Percentiles rank a stretch among this genome's conserved stretches.
These are phyloP conservation scores for sunflower (Helianthus annuus) DNA, from an alignment of 129 eudicot genomes.

Conservation along the genomic window DNA sequence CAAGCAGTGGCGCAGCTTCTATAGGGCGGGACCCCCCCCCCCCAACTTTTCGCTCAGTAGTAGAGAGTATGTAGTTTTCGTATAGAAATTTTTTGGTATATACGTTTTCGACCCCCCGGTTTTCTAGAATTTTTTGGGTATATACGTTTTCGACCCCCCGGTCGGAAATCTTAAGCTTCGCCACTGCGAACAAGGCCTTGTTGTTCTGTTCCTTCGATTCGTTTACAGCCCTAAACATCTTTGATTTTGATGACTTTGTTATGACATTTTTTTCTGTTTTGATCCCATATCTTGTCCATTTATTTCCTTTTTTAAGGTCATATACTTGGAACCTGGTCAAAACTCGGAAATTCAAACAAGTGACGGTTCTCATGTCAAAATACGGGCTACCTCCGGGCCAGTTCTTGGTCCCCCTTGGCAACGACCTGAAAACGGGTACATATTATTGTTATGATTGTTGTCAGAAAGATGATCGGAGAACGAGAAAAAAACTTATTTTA, in stretches of 20 bases:
- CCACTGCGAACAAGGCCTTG: too few species aligned
- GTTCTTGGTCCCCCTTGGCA: conserved; percentile 99
- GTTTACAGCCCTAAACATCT: too few species aligned
- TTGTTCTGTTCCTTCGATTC: too few species aligned
- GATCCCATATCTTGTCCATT: background rate
- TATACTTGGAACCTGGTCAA: conserved; percentile 85
- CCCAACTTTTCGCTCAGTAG: too few species aligned
- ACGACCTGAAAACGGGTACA: conserved; percentile 97
- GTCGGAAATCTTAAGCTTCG: too few species aligned
- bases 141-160: too few species aligned
- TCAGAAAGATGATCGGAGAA: background rate
- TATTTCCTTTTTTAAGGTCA: conserved; percentile 42
- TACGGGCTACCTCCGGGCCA: conserved; percentile 88
- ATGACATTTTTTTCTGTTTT: background rate
- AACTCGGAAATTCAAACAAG: conserved; percentile 57
- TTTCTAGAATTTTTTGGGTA: too few species aligned
- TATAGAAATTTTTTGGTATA: too few species aligned
- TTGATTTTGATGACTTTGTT: background rate
- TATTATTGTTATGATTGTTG: background rate
- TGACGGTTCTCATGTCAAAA: conserved; percentile 50
- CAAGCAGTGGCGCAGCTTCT: too few species aligned
- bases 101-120: too few species aligned
- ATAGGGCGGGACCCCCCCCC: too few species aligned
- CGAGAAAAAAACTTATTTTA: background rate
- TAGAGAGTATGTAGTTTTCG: too few species aligned